phyloP scores from a whole-genome alignment of 2,329 filamentous ascomycete species.

The Trichophyton equinum region DNA sequence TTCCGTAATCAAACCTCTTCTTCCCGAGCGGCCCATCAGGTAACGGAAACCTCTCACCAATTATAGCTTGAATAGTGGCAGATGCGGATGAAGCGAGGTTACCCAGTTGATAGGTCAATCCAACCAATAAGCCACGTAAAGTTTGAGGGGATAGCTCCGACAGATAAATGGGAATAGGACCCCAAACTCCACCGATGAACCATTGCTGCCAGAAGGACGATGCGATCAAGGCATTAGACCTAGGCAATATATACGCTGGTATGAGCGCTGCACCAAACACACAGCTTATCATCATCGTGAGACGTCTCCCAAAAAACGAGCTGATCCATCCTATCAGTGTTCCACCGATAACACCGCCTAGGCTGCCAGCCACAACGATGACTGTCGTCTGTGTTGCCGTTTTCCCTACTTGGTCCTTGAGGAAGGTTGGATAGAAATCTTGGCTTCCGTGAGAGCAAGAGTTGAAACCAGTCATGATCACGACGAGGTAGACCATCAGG shows the following conservation, averaged over 20 bases:
- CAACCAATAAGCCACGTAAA: slow-evolving; percentile 51
- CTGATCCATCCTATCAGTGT: slow-evolving; percentile 54
- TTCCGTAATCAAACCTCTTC: slow-evolving; percentile 59
- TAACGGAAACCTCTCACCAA: slow-evolving; percentile 63
- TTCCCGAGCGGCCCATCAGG: slow-evolving; percentile 39
- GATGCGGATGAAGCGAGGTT: slow-evolving; percentile 50
- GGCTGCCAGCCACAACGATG: slow-evolving; percentile 59
- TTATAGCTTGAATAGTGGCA: slow-evolving; percentile 62
- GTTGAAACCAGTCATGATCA: slow-evolving; percentile 85
- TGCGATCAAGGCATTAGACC: slow-evolving; percentile 48
- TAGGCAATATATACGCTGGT: slow-evolving; percentile 69
- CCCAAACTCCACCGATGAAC: slow-evolving; percentile 66
- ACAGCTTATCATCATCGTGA: slow-evolving; percentile 53
- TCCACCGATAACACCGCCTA: slow-evolving; percentile 58
- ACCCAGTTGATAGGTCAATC: slow-evolving; percentile 51
- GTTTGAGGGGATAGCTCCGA: slow-evolving; percentile 51
- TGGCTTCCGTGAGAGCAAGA: slow-evolving; percentile 50
- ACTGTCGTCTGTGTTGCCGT: slow-evolving; percentile 49
- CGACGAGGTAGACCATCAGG: slow-evolving; percentile 64
- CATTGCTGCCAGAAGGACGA: slow-evolving; percentile 77
- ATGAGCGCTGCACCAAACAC: slow-evolving; percentile 61
- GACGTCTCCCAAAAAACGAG: slow-evolving; percentile 56
- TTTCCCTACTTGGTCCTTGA: slow-evolving; percentile 47
- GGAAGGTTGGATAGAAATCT: slow-evolving; percentile 50
- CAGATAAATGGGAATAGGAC: slow-evolving; percentile 56